phyloP scores from a whole-genome alignment of 495 filamentous ascomycete species.

The Wilcoxina mikolae region DNA sequence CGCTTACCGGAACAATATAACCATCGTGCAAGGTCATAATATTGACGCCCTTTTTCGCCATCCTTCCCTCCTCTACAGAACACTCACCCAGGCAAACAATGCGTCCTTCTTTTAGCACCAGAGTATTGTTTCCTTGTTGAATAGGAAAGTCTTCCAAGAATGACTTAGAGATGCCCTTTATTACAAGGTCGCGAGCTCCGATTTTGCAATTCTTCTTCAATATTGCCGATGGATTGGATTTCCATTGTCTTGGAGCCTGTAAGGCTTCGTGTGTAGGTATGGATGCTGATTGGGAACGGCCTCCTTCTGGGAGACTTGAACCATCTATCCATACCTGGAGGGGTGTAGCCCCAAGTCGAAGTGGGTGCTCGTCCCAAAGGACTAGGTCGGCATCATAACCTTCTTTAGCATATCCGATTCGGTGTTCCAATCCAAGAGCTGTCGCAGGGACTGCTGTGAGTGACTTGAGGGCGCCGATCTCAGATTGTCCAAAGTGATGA shows the following conservation, averaged over 20 bases:
- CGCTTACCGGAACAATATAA: too few species aligned
- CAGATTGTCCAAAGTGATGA: not conserved
- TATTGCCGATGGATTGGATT: not conserved
- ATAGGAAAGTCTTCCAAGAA: not conserved
- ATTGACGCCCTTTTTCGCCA: too few species aligned
- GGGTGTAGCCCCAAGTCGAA: constrained; percentile 45
- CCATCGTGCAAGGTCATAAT: too few species aligned
- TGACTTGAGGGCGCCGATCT: not conserved
- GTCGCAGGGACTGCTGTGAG: not conserved
- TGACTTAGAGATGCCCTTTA: not conserved
- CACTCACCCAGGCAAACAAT: too few species aligned
- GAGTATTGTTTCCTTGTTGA: not conserved
- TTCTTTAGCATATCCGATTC: constrained; percentile 45
- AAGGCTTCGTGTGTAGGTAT: not conserved
- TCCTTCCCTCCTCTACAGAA: too few species aligned
- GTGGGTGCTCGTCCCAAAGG: constrained; percentile 51
- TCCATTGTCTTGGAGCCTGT: not conserved
- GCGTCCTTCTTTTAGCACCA: constrained; percentile 7
- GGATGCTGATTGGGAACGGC: constrained; percentile 8
- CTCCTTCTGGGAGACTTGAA: constrained; percentile 26
- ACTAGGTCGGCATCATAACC: constrained; percentile 54
- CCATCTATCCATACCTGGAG: constrained; percentile 54
- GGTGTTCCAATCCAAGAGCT: constrained; percentile 24
- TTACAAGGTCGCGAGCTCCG: not conserved
- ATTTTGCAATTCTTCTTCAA: not conserved